Percentiles rank a stretch among this genome's conserved stretches.
These are phyloP conservation scores for Heliamphora exappendiculata DNA, from an alignment of 148 eudicot species.

Conservation along the genomic window DNA sequence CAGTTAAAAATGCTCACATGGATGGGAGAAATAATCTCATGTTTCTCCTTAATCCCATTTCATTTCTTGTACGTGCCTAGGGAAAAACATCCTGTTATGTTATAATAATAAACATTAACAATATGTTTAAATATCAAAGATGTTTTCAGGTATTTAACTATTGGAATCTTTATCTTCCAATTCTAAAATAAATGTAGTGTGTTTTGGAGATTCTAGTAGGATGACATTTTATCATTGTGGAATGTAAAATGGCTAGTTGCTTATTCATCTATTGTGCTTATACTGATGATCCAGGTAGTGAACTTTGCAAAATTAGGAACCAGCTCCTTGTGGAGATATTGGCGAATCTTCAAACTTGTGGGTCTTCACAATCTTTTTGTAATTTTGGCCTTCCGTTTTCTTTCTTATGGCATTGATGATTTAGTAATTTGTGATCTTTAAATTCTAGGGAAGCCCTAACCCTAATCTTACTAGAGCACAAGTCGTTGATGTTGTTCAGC, in stretches of 20 bases:
- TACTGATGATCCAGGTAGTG: slow-evolving; percentile 48
- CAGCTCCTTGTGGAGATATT: slow-evolving; percentile 81
- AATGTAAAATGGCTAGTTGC: not conserved
- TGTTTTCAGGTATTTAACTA: not conserved
- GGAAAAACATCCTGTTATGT: too few species aligned
- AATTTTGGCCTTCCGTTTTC: not conserved
- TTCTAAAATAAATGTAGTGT: not conserved
- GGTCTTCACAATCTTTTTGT: slow-evolving; percentile 17
- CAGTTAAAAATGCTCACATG: too few species aligned
- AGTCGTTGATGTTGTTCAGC: slow-evolving; percentile 55
- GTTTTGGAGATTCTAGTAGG: not conserved
- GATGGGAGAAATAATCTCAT: too few species aligned
- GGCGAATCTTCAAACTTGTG: slow-evolving; percentile 73
- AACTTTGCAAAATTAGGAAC: slow-evolving; percentile 75
- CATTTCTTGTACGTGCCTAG: too few species aligned
- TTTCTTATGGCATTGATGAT: not conserved
- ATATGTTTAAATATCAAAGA: too few species aligned
- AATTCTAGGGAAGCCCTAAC: slow-evolving; percentile 49
- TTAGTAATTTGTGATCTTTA: slow-evolving; percentile 5
- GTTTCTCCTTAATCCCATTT: too few species aligned
- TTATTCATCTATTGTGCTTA: not conserved
- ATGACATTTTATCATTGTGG: not conserved
- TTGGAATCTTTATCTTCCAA: not conserved
- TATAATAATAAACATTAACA: too few species aligned
- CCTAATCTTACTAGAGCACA: slow-evolving; percentile 64